These are phyloP conservation scores for Coemansia sp. DNA, from an alignment of 192 early-diverging fungal genomes.

Conservation along the genomic window DNA sequence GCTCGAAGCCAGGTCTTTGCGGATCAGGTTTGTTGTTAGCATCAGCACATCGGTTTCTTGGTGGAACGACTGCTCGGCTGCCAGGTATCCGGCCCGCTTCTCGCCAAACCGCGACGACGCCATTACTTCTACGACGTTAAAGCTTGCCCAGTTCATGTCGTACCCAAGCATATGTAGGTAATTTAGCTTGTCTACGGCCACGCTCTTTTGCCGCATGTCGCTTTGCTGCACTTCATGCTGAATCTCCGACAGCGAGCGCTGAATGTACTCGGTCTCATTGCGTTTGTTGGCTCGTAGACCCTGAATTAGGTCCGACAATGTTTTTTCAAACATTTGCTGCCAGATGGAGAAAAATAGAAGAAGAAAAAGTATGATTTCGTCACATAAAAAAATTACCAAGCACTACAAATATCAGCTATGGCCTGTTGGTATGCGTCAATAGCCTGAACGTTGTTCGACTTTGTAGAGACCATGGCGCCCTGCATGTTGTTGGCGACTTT, in stretches of 20 bases:
- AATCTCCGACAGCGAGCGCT: constrained; percentile 83
- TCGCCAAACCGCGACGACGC: constrained; percentile 78
- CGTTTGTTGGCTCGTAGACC: constrained; percentile 89
- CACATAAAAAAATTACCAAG: constrained; percentile 16
- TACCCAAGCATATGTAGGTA: constrained; percentile 97
- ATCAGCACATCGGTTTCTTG: constrained; percentile 95
- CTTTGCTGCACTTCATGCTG: constrained; percentile 79
- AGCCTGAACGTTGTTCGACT: constrained; percentile 33
- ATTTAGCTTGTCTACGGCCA: constrained; percentile 82
- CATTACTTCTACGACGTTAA: constrained; percentile 97
- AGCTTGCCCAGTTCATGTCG: constrained; percentile 95
- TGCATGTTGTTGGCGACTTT: constrained; percentile 56
- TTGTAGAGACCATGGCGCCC: constrained; percentile 41
- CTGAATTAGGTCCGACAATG: constrained; percentile 89
- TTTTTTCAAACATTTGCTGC: constrained; percentile 21
- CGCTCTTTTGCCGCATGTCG: constrained; percentile 82
- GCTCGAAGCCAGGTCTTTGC: constrained; percentile 91
- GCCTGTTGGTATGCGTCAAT: constrained; percentile 51
- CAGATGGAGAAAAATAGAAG: background rate
- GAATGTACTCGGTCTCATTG: constrained; percentile 85
- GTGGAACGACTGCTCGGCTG: constrained; percentile 84
- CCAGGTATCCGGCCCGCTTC: constrained; percentile 91
- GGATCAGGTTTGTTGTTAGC: constrained; percentile 94
- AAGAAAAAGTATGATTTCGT: background rate
- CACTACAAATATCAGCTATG: constrained; percentile 49